phyloP scores from a whole-genome alignment of 2,329 filamentous ascomycete species.

The Monosporascus sp. region DNA sequence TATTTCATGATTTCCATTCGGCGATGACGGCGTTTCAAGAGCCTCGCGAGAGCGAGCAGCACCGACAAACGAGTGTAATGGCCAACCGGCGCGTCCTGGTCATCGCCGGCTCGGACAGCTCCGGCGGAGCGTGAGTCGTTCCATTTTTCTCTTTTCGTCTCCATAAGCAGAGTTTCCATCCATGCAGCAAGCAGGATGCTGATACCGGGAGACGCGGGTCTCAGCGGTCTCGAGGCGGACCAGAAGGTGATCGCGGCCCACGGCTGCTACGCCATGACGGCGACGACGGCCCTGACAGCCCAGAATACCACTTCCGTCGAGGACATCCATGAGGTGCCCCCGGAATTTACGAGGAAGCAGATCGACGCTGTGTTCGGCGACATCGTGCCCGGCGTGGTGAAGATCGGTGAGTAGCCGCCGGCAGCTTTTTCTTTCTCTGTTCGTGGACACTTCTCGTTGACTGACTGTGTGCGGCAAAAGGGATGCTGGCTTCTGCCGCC shows the following conservation, averaged over 20 bases:
- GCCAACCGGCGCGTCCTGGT: conserved; percentile 50
- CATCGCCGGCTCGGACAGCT: conserved; percentile 70
- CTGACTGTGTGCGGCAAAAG: conserved; percentile 34
- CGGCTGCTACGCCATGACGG: conserved; percentile 92
- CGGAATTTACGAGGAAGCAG: conserved; percentile 75
- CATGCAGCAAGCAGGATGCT: no score
- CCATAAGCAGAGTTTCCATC: no score
- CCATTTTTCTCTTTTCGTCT: background rate
- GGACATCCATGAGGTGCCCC: conserved; percentile 73
- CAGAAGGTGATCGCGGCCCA: conserved; percentile 92
- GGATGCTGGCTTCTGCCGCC: conserved; percentile 73
- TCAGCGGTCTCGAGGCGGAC: conserved; percentile 87
- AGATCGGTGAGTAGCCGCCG: conserved; percentile 61
- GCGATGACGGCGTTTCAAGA: background rate
- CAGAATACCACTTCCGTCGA: conserved; percentile 86
- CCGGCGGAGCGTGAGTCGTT: conserved; percentile 63
- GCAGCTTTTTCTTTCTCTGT: background rate
- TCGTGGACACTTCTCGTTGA: background rate
- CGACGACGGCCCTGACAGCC: conserved; percentile 90
- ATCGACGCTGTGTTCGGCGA: conserved; percentile 81
- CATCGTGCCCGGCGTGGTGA: conserved; percentile 83
- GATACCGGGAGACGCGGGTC: no score
- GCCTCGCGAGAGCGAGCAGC: background rate
- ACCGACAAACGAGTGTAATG: background rate
- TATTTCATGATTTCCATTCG: background rate